Percentiles rank a stretch among this genome's conserved stretches.
phyloP scores from a whole-genome alignment of 2,329 filamentous ascomycete genomes.

The Claviceps pusilla region DNA sequence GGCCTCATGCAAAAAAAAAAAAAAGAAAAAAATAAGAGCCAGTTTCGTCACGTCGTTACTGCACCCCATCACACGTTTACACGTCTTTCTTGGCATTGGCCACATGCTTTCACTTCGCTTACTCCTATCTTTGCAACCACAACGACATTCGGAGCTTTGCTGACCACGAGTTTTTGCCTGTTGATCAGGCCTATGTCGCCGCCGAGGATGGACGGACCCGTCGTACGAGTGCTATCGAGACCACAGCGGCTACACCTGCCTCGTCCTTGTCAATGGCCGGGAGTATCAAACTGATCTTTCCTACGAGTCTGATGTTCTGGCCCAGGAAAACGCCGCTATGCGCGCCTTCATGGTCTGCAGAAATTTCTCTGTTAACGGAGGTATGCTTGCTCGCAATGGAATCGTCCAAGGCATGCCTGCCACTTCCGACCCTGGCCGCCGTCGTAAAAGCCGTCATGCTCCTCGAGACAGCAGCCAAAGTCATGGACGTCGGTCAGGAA shows the following conservation, averaged over 20 bases:
- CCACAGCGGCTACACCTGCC: slow-evolving; percentile 66
- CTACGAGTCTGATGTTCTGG: slow-evolving; percentile 68
- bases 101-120: background rate
- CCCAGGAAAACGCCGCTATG: slow-evolving; percentile 87
- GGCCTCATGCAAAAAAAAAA: background rate
- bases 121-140: background rate
- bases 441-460: slow-evolving; percentile 36
- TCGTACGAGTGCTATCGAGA: slow-evolving; percentile 71
- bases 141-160: background rate
- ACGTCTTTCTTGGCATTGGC: background rate
- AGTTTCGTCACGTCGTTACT: background rate
- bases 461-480: slow-evolving; percentile 29
- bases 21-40: background rate
- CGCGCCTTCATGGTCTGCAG: slow-evolving; percentile 94
- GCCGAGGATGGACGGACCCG: slow-evolving; percentile 85
- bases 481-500: slow-evolving; percentile 35
- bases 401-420: slow-evolving; percentile 52
- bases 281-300: slow-evolving; percentile 86
- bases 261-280: slow-evolving; percentile 87
- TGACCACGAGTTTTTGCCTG: background rate
- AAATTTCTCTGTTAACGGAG: slow-evolving; percentile 93
- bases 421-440: slow-evolving; percentile 30
- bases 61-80: background rate
- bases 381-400: slow-evolving; percentile 62
- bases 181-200: slow-evolving; percentile 71